Base-by-base conservation (phyloP, 306 rosid species). In the Malus orientalis region DNA sequence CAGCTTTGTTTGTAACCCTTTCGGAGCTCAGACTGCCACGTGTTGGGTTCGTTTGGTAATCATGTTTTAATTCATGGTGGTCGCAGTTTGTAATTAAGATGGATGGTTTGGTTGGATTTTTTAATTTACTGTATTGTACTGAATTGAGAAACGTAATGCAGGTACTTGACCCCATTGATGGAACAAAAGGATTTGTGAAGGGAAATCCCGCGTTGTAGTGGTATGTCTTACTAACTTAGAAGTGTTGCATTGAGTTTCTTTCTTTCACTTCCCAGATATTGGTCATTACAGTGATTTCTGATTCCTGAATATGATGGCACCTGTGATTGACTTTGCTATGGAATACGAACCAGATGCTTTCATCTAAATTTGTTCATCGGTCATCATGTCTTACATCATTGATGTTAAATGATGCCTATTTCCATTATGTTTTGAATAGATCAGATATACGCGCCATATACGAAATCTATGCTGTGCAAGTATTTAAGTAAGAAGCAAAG, bases 151-250 rank as follows among this genome's bases (percentile, higher is more conserved):
- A 76, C 73, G 66, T 81, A 78, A 81, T 89, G 79, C 82, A 95
- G 97, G 86, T 95, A 65, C 89, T 92, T 78, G 97, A 95, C 86
- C 99, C 97, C 29, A 90, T 92, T 58, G 97, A 95, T 73, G 97
- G 97, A 55, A 95, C 97, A 32, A 85, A 89, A 38, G 97, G 97
- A 74, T 92, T 92, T 82, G 79, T 89, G 44, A 84, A 77, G 80
- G 90, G 87, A 84, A 74, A 79, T 76, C 84, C 79, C 68, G 93
- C 91, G 74, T 80, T 93, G 67, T 93, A 85, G 92, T 88, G 86
- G 98, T 91, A 84, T 72, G 96, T 73, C 29, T 77, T 53, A 12
- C 68, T 71, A 47, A 16, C 51, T 66, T 57, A 62, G 23, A 73
- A 76, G 12, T 0, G 18, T 54, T 12, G 65, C 75, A 20, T 54